A percentile compares a stretch with the other conserved stretches of the same genome.
phyloP scores from a whole-genome alignment of 169 alveolate genomes.

The Plasmodium gallinaceum region DNA sequence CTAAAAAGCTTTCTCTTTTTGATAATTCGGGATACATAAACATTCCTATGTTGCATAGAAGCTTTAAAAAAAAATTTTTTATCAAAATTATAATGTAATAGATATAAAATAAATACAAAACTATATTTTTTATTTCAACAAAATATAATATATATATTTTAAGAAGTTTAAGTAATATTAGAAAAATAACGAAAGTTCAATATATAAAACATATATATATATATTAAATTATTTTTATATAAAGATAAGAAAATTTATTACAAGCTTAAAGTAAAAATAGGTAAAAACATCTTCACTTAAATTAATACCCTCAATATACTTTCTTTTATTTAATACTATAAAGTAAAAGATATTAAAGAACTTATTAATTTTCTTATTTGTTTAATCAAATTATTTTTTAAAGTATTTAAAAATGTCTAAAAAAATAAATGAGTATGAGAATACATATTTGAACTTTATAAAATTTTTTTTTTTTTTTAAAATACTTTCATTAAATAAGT shows the following conservation, averaged over 20 bases:
- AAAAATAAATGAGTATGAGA: not conserved
- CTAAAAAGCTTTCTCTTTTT: conserved; percentile 61
- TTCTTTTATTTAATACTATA: conserved; percentile 27
- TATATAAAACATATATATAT: too few relatives aligned
- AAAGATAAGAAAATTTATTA: conserved; percentile 6
- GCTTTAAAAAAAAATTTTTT: conserved; percentile 16
- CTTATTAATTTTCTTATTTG: too few relatives aligned
- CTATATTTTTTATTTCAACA: not conserved
- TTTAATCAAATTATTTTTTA: too few relatives aligned
- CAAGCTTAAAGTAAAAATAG: conserved; percentile 67
- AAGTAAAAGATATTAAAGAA: not conserved
- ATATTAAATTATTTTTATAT: not conserved
- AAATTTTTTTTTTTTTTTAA: not conserved
- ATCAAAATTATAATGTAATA: not conserved
- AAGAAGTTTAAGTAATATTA: not conserved
- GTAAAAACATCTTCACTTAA: conserved; percentile 28
- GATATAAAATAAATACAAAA: not conserved
- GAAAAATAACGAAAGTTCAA: too few relatives aligned
- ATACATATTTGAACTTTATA: not conserved
- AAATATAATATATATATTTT: not conserved
- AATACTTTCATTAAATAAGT: conserved; percentile 55
- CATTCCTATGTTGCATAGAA: conserved; percentile 37
- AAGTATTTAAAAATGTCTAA: not conserved
- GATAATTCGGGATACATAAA: conserved; percentile 43
- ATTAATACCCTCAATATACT: conserved; percentile 7